These are phyloP conservation scores for Solanum neorickii DNA, from an alignment of 257 asterid genomes.

Conservation along the genomic window DNA sequence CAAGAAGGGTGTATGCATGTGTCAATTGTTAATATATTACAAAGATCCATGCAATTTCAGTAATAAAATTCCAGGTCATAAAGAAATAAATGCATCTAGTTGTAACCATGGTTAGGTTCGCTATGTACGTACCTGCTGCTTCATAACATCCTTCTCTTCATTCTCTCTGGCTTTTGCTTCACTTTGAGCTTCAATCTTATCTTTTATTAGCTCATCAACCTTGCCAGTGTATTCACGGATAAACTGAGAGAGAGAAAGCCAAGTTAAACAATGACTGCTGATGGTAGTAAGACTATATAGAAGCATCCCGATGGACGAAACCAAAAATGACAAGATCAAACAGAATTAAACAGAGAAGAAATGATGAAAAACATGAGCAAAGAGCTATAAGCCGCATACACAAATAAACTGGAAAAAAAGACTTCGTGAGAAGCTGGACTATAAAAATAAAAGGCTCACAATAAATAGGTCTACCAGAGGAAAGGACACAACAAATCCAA, in stretches of 20 bases:
- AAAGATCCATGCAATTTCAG: not conserved
- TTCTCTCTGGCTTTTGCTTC: conserved; percentile 74
- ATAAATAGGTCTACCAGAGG: not conserved
- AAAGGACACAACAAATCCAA: not conserved
- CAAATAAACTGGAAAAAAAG: not conserved
- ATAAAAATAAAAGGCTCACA: not conserved
- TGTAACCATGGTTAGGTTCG: not conserved
- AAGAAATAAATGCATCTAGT: not conserved
- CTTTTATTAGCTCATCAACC: conserved; percentile 86
- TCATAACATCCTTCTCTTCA: conserved; percentile 75
- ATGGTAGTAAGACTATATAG: not conserved
- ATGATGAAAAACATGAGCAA: not conserved
- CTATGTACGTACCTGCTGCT: conserved; percentile 79
- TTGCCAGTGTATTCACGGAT: conserved; percentile 92
- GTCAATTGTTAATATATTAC: not conserved
- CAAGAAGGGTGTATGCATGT: not conserved
- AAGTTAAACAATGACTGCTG: not conserved
- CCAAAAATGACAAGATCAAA: not conserved
- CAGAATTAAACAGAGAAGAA: not conserved
- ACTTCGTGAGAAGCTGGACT: not conserved
- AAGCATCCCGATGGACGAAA: not conserved
- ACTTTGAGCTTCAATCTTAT: conserved; percentile 62
- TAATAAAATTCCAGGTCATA: not conserved
- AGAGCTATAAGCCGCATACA: not conserved
- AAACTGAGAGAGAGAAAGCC: conserved; percentile 39